phyloP scores from a whole-genome alignment of 441 rosid genomes.

The Bruguiera hainesii region DNA sequence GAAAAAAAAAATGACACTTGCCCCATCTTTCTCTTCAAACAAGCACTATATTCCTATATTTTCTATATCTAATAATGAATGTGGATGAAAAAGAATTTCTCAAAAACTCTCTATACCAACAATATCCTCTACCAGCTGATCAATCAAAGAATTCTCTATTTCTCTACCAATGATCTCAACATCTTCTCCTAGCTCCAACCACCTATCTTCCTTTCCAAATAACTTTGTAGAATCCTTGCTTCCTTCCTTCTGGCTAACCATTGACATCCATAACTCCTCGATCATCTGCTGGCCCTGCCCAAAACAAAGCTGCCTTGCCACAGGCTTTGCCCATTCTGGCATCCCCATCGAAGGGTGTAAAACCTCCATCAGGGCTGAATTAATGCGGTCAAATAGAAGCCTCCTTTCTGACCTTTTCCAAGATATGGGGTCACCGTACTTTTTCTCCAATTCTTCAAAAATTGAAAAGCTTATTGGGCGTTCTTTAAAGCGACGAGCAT shows the following conservation, averaged over 20 bases:
- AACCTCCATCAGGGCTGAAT: slow-evolving; percentile 40
- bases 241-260: slow-evolving; percentile 42
- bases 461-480: slow-evolving; percentile 35
- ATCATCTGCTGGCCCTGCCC: slow-evolving; percentile 24
- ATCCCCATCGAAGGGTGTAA: slow-evolving; percentile 37
- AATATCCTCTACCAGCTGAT: slow-evolving; percentile 59
- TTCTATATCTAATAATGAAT: slow-evolving; percentile 15
- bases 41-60: slow-evolving; percentile 4
- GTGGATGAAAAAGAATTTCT: not conserved
- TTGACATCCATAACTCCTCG: slow-evolving; percentile 46
- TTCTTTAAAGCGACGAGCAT: slow-evolving; percentile 29
- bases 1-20: not conserved
- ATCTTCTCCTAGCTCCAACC: slow-evolving; percentile 55
- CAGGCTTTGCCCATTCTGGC: slow-evolving; percentile 42
- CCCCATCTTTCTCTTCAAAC: not conserved
- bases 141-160: slow-evolving; percentile 61
- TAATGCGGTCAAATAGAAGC: slow-evolving; percentile 67
- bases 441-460: slow-evolving; percentile 76
- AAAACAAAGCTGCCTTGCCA: slow-evolving; percentile 38
- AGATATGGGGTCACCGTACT: slow-evolving; percentile 45
- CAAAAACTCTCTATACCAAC: slow-evolving; percentile 37
- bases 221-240: slow-evolving; percentile 36
- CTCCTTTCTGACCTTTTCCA: slow-evolving; percentile 77
- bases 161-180: slow-evolving; percentile 54
- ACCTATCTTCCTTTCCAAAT: slow-evolving; percentile 47